Conservation (phyloP, 2,329 filamentous ascomycete species). For the Pseudogymnoascus sp. region DNA sequence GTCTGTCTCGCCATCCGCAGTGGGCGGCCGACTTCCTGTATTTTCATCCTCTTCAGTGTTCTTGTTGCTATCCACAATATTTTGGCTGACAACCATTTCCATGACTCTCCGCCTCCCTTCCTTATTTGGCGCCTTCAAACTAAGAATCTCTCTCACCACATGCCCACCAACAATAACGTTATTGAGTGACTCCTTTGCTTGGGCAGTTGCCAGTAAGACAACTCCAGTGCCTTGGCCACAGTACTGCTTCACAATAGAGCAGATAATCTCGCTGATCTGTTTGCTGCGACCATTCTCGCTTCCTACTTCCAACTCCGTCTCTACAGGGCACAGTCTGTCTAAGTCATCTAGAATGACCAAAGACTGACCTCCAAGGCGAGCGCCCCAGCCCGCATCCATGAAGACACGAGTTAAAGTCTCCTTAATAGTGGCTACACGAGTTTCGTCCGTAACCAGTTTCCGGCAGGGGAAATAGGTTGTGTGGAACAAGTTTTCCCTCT, state of each 20-base stretch:
- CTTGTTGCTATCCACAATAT: constrained; percentile 36
- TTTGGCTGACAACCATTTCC: constrained; percentile 63
- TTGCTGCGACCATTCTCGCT: constrained; percentile 89
- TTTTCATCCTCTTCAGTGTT: constrained; percentile 31
- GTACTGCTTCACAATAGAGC: constrained; percentile 74
- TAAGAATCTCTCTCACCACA: constrained; percentile 83
- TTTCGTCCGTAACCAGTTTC: constrained; percentile 85
- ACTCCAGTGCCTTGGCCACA: constrained; percentile 73
- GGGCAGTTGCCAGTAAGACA: constrained; percentile 81
- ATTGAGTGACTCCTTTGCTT: constrained; percentile 87
- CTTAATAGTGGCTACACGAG: constrained; percentile 80
- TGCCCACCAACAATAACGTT: constrained; percentile 86
- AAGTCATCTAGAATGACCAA: constrained; percentile 87
- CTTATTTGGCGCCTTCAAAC: constrained; percentile 85
- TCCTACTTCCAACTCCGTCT: constrained; percentile 89
- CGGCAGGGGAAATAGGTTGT: constrained; percentile 80
- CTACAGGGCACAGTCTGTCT: constrained; percentile 84
- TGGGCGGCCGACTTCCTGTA: constrained; percentile 45
- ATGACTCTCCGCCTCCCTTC: constrained; percentile 77
- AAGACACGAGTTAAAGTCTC: constrained; percentile 80
- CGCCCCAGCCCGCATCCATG: constrained; percentile 84
- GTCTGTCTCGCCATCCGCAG: constrained; percentile 43
- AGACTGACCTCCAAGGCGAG: constrained; percentile 73
- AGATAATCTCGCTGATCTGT: constrained; percentile 84
- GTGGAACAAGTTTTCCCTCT: constrained; percentile 67